Base-by-base conservation (phyloP, 495 filamentous ascomycete genomes). In the Aspergillus taichungensis region DNA sequence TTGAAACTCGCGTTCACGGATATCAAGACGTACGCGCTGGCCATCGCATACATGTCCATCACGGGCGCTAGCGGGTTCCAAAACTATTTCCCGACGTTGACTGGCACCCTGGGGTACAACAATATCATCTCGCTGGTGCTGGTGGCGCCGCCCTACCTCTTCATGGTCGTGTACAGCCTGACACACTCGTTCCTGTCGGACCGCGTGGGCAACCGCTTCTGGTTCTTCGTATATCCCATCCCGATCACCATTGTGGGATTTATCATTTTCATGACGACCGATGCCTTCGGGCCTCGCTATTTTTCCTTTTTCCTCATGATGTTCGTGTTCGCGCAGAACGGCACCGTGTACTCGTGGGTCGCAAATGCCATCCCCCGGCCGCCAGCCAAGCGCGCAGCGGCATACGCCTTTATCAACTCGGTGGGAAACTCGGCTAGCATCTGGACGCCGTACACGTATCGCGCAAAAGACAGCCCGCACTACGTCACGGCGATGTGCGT, bases 401-500 rank as follows among this genome's bases (percentile, higher is more conserved):
- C 73, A 0, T 71, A 74, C 42, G 74, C 73, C 10, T 75, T 76
- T 44, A 75, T 78, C 59, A 78, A 76, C 52, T 68, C 67, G 1
- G 52, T 78, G 35, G 72, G 68, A 34, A 78, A 77, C 52, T 69
- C 66, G 6, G 73, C 73, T 18, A 68, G 63, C 47, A 75, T 77
- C 50, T 78, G 73, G 73, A 76, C 75, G 0, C 70, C 74, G 0
- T 77, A 68, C 34, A 78, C 72, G 11, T 78, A 78, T 45, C 52
- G 60, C 11, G 46, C 48, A 0, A 34, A 40, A 5, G 67, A 69
- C 29, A 30, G 33, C 3, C 72, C 70, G 1, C 56, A 69, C 45
- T 78, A 71, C 52, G 50, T 51, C 0, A 65, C 60, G 0, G 72
- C 73, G 5, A 61, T 78, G 60, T 68, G 63, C 12, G 61, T 72